Percentiles rank a stretch among this genome's conserved stretches.
Evolutionary conservation across 805 yeast genomes (phyloP).

Genomic region (Saccharomycopsis capsularis): DNA sequence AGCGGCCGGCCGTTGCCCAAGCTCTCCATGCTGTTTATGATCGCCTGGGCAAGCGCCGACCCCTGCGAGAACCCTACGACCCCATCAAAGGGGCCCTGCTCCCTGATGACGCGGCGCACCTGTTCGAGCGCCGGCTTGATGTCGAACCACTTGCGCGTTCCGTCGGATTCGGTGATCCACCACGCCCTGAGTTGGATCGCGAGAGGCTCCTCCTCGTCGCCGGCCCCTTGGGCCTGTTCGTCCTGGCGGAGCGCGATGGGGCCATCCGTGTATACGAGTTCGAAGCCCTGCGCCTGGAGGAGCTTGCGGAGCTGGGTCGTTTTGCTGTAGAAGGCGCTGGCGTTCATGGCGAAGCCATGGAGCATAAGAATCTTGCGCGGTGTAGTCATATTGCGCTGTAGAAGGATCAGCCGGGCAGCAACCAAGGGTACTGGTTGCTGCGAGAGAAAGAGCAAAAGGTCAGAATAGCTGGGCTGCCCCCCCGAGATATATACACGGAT

Average conservation of each 20-base stretch:
- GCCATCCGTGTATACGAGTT: slow-evolving; percentile 71
- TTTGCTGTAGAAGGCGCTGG: slow-evolving; percentile 76
- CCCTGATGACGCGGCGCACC: slow-evolving; percentile 43
- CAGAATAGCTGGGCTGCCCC: too few species aligned
- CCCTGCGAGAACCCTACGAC: slow-evolving; percentile 92
- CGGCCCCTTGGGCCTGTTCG: slow-evolving; percentile 37
- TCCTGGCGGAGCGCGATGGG: slow-evolving; percentile 54
- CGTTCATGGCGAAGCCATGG: slow-evolving; percentile 88
- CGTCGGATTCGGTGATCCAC: not conserved
- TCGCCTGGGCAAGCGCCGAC: slow-evolving; percentile 73
- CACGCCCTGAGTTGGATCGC: not conserved
- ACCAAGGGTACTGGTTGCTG: too few species aligned
- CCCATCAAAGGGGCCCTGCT: slow-evolving; percentile 81
- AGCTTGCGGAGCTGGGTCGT: slow-evolving; percentile 81
- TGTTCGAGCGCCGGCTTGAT: slow-evolving; percentile 35
- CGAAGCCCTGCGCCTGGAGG: slow-evolving; percentile 52
- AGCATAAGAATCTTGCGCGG: slow-evolving; percentile 59
- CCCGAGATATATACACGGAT: too few species aligned
- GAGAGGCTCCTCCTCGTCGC: slow-evolving; percentile 23
- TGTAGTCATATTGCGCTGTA: not conserved
- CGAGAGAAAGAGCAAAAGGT: too few species aligned
- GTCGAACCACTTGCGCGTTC: not conserved
- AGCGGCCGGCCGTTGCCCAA: slow-evolving; percentile 42
- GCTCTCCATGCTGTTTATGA: slow-evolving; percentile 53
- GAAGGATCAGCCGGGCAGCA: too few species aligned